Base-by-base conservation (phyloP, 495 filamentous ascomycete species). In the Annulohypoxylon nitens region DNA sequence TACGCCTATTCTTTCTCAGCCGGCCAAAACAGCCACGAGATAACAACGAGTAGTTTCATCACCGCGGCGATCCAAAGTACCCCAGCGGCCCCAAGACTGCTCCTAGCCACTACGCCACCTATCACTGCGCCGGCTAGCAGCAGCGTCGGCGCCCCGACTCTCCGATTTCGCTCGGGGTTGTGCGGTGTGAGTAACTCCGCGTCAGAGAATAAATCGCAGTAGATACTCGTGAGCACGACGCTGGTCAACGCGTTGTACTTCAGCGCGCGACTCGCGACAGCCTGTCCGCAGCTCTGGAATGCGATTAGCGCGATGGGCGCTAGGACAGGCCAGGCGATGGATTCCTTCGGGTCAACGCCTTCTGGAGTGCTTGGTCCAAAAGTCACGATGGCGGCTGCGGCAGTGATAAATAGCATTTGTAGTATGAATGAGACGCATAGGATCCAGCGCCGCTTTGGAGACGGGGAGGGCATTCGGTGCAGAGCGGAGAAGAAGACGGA, bases 231-330 rank as follows among this genome's bases (percentile, higher is more conserved):
- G 64, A 93, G 77, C 26, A 93, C 91, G 10, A 93, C 90, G 74
- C 88, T 91, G 0, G 90, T 91, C 11, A 93, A 75, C 1, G 85
- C 85, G 48, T 85, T 87, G 68, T 87, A 89, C 72, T 86, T 81
- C 69, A 93, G 79, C 9, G 88, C 90, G 3, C 91, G 79, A 77
- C 90, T 92, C 0, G 85, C 85, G n/a, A 93, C 86, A 0, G 90
- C 90, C 76, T 93, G 90, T 2, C 91, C 90, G 65, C 86, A 87
- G 77, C 88, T 88, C 79, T 93, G 91, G 75, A 93, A 92, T 14
- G 91, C 88, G 16, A 93, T 80, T 25, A 92, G 78, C 0, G 86
- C 86, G 64, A 93, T 84, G 10, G 91, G 90, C 0, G 87, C 78
- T 4, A 91, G 78, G 0, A 88, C 86, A 0, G 83, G 74, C 90